These are phyloP conservation scores for Rhododendron mucronatum DNA, from an alignment of 148 eudicot genomes.

Conservation along the genomic window DNA sequence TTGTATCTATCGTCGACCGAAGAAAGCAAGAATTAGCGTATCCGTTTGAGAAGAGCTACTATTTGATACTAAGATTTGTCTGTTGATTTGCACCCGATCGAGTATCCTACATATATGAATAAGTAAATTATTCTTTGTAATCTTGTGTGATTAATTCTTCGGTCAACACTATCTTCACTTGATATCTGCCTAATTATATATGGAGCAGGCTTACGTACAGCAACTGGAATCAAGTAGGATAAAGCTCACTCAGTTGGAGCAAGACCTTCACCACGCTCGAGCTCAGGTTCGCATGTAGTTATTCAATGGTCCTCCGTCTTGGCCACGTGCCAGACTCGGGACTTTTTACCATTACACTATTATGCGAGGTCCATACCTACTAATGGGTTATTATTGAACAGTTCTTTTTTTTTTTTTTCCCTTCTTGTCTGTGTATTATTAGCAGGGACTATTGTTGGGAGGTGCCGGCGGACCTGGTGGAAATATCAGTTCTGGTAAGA, in stretches of 20 bases:
- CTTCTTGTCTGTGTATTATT: neutral
- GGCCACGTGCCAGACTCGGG: neutral
- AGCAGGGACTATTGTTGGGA: slow-evolving; percentile 71
- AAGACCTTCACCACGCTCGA: slow-evolving; percentile 83
- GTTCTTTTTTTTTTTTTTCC: neutral
- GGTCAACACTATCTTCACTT: neutral
- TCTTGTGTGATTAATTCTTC: neutral
- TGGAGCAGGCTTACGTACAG: slow-evolving; percentile 77
- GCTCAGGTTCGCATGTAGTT: slow-evolving; percentile 46
- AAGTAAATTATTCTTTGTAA: neutral
- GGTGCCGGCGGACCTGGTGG: slow-evolving; percentile 61
- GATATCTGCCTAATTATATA: neutral
- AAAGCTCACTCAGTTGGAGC: slow-evolving; percentile 79
- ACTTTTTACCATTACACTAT: neutral
- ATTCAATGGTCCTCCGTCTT: neutral
- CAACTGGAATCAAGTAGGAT: slow-evolving; percentile 90
- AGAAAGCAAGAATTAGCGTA: too few relatives aligned
- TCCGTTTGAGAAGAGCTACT: neutral
- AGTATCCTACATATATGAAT: too few relatives aligned
- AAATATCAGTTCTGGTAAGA: slow-evolving; percentile 73
- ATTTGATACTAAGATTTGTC: neutral
- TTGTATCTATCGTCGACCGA: neutral
- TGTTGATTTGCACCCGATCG: neutral
- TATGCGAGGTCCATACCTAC: neutral
- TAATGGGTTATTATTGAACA: neutral